Percentiles rank a stretch among this genome's conserved stretches.
These are phyloP conservation scores for Stagonosporopsis vannaccii DNA, from an alignment of 2,329 filamentous ascomycete species.

Conservation along the genomic window DNA sequence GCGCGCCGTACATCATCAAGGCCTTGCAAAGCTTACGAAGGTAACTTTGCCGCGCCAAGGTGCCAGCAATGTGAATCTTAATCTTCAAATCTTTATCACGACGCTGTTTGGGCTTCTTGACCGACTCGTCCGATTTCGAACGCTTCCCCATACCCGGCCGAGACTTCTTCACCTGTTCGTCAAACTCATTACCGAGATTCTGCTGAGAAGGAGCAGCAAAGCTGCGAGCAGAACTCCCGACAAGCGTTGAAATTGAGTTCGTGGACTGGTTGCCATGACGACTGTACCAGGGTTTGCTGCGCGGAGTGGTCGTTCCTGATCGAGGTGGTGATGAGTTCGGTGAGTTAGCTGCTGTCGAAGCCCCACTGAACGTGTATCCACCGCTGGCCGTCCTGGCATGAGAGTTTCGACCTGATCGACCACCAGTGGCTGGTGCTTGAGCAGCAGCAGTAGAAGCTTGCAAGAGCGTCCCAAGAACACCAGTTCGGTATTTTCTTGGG, in stretches of 20 bases:
- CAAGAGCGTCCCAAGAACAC: conserved; percentile 75
- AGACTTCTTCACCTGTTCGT: conserved; percentile 49
- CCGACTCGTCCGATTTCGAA: conserved; percentile 47
- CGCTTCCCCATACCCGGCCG: conserved; percentile 48
- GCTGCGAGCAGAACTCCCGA: conserved; percentile 53
- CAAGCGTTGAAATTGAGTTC: conserved; percentile 53
- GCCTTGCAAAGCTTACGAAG: conserved; percentile 84
- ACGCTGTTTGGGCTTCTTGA: conserved; percentile 44
- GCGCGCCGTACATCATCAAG: conserved; percentile 88
- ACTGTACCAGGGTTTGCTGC: conserved; percentile 48
- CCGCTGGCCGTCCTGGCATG: conserved; percentile 37
- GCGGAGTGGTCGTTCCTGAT: conserved; percentile 54
- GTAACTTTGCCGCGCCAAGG: conserved; percentile 81
- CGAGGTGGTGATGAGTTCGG: conserved; percentile 50
- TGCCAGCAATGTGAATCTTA: conserved; percentile 69
- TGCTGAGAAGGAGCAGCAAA: conserved; percentile 52
- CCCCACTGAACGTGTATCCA: conserved; percentile 39
- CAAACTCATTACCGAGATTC: conserved; percentile 53
- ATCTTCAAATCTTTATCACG: conserved; percentile 63
- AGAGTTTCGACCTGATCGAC: conserved; percentile 10
- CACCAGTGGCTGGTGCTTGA: conserved; percentile 15
- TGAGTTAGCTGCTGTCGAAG: conserved; percentile 47
- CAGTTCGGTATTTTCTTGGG: conserved; percentile 73
- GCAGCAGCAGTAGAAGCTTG: conserved; percentile 52
- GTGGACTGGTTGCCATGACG: conserved; percentile 46